Conservation (phyloP, 305 asterid species). For the Fraxinus ornus region DNA sequence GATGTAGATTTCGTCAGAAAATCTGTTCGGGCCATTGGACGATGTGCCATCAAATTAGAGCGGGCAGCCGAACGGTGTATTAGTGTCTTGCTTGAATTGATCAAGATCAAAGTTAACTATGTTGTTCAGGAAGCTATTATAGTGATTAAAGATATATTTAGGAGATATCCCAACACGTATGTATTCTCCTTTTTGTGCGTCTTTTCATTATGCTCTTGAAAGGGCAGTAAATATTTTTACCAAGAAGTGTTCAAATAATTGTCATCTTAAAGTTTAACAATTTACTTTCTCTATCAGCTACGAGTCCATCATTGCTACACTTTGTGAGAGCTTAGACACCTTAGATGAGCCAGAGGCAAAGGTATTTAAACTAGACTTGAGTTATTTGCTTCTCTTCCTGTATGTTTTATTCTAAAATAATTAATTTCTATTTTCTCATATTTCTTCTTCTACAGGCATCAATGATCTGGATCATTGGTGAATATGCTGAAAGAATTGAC, state of each 20-base stretch:
- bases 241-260: slow-evolving; percentile 15
- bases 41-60: slow-evolving; percentile 99
- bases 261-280: slow-evolving; percentile 2
- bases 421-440: background rate
- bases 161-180: slow-evolving; percentile 99
- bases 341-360: slow-evolving; percentile 99
- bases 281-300: slow-evolving; percentile 48
- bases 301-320: slow-evolving; percentile 97
- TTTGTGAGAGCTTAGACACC: slow-evolving; percentile 97
- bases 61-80: slow-evolving; percentile 99
- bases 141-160: slow-evolving; percentile 95
- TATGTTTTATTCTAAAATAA: slow-evolving; percentile 11
- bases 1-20: slow-evolving; percentile 98
- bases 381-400: slow-evolving; percentile 18
- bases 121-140: slow-evolving; percentile 99
- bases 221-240: background rate
- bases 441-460: slow-evolving; percentile 68
- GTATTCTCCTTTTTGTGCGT: slow-evolving; percentile 23
- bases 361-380: slow-evolving; percentile 44
- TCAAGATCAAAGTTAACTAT: slow-evolving; percentile 97
- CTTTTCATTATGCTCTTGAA: background rate
- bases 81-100: slow-evolving; percentile 96
- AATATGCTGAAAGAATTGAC: slow-evolving; percentile 99
- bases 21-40: slow-evolving; percentile 99
- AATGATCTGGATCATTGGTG: slow-evolving; percentile 99